phyloP scores from a whole-genome alignment of 805 yeast genomes.

The Metschnikowia lachancei region DNA sequence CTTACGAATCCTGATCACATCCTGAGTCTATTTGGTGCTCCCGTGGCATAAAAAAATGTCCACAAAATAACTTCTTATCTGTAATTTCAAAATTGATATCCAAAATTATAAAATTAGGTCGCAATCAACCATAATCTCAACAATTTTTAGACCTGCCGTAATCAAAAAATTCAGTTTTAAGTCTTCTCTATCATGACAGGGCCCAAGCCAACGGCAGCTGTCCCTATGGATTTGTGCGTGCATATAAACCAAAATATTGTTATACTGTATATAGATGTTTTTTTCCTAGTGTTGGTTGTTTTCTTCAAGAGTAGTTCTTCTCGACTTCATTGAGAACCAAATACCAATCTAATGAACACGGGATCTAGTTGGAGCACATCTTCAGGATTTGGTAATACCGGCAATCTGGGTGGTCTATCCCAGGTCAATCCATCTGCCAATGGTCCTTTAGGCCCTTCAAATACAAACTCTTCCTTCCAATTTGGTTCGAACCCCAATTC shows the following conservation, averaged over 20 bases:
- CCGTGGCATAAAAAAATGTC: no score
- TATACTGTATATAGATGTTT: constrained; percentile 1
- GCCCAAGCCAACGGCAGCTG: background rate
- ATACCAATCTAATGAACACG: constrained; percentile 10
- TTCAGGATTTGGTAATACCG: constrained; percentile 14
- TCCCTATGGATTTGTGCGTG: background rate
- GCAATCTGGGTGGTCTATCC: constrained; percentile 8
- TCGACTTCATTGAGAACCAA: background rate
- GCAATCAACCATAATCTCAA: no score
- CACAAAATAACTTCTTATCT: no score
- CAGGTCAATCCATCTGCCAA: constrained; percentile 3
- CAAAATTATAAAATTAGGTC: no score
- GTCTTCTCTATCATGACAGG: no score
- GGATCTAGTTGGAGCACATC: constrained; percentile 18
- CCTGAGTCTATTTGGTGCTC: no score
- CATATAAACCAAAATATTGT: background rate
- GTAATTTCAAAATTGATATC: no score
- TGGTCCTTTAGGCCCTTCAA: constrained; percentile 2
- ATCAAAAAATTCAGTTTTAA: no score
- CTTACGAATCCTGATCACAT: no score
- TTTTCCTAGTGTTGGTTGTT: background rate
- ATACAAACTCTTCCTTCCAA: background rate
- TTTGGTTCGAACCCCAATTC: background rate
- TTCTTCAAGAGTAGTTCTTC: background rate
- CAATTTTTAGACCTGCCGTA: no score